phyloP scores from a whole-genome alignment of 352 stramenopile species.

The Globisporangium orthogonon region DNA sequence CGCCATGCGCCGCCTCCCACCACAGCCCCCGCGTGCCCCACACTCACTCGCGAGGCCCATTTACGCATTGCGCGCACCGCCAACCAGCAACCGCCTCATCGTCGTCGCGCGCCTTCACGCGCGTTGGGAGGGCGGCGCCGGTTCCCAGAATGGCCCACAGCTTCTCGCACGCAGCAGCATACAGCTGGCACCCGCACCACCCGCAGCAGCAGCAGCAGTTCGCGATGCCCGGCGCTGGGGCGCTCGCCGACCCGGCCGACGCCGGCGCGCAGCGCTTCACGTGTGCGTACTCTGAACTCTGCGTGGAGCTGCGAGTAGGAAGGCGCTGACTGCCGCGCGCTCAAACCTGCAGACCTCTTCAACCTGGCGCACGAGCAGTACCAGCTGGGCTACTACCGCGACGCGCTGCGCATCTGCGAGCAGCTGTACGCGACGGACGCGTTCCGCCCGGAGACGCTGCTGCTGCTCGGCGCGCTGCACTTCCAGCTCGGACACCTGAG shows the following conservation, averaged over 20 bases:
- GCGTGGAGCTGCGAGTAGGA: no score
- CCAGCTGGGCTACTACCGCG: constrained; percentile 83
- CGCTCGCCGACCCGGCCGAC: constrained; percentile 17
- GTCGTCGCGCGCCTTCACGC: no score
- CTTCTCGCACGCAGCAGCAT: no score
- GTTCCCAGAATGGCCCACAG: not conserved
- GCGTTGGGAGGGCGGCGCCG: no score
- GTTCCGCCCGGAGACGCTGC: constrained; percentile 87
- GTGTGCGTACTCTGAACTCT: constrained; percentile 31
- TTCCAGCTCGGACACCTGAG: constrained; percentile 91
- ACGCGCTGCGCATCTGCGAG: constrained; percentile 79
- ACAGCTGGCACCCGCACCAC: not conserved
- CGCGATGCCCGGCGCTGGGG: constrained; percentile 4
- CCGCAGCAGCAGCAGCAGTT: not conserved
- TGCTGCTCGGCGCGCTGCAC: constrained; percentile 91
- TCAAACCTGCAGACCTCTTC: constrained; percentile 41
- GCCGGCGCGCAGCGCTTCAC: constrained; percentile 55
- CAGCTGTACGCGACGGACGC: constrained; percentile 86
- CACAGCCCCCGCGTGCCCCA: no score
- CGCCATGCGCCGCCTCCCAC: no score
- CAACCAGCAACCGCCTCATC: no score
- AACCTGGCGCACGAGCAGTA: constrained; percentile 83
- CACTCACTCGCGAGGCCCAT: no score
- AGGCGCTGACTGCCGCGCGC: not conserved
- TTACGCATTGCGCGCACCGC: no score